Evolutionary conservation across 2,329 filamentous ascomycete species (phyloP), one percentile per base, ranked within the genome.

Genomic region (Fusarium sp.): DNA sequence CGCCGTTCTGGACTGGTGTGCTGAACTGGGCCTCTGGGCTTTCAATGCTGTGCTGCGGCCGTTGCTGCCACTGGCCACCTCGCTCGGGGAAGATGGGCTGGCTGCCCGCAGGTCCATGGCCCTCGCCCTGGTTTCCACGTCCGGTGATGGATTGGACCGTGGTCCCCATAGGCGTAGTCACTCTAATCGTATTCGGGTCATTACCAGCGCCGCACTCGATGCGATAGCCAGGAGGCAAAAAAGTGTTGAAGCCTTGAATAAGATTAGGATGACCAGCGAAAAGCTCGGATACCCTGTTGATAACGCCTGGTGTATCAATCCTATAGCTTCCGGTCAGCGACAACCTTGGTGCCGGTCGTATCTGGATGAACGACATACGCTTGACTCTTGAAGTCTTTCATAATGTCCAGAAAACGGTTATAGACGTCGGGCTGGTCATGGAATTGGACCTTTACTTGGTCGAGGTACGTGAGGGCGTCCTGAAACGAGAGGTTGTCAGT

Each of bases 321-420:
- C 92, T 91, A 62, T 23, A 28, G 28, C 28, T 62, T 53, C 30
- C 30, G 10, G 70, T 85, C 68, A 83, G 75, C 62, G 62, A 41
- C 10, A 9, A 11, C 27, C 9, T 15, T 16, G 10, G 12, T 2
- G 18, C 43, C 13, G 28, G 13, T 46, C 57, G 30, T 44, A 9
- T 10, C n/a, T 16, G 12, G 30, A 4, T 28, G 41, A 48, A 16
- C 23, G 59, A 87, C 92, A 83, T 85, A 95, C 89, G 95, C 94
- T 82, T 97, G 95, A 75, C 94, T 97, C 82, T 99, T 99, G 80
- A 99, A 99, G 75, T 99, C 96, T 78, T 99, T 99, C 96, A 99
- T 99, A 51, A 99, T 99, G 75, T 99, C 96, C 47, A 99, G 84
- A 75, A 99, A 98, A 39, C 93, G 88, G 77, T 98, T 98, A 77